A percentile compares a stretch with the other conserved stretches of the same genome.
These are phyloP conservation scores for Sugiyamaella sp. DNA, from an alignment of 1,139 yeast species.

Conservation along the genomic window DNA sequence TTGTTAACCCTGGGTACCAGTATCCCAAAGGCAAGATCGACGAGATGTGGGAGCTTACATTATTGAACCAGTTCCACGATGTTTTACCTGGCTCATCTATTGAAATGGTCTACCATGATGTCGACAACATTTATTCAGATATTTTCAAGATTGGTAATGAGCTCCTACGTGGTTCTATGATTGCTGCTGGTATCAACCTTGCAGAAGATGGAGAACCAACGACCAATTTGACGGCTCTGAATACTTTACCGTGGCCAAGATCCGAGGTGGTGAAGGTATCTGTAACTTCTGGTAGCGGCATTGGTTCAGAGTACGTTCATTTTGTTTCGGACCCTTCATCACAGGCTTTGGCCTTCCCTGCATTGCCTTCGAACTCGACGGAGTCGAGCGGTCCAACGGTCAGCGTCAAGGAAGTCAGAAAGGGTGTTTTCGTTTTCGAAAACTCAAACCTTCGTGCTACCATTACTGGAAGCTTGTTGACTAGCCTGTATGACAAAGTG, in stretches of 20 bases:
- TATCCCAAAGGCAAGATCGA: constrained; percentile 75
- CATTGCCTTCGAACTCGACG: constrained; percentile 19
- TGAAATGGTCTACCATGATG: constrained; percentile 93
- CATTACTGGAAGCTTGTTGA: constrained; percentile 62
- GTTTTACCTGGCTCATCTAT: constrained; percentile 97
- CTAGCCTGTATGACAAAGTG: constrained; percentile 62
- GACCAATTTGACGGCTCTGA: constrained; percentile 43
- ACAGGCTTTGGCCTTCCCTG: constrained; percentile 29
- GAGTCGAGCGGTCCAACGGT: constrained; percentile 15
- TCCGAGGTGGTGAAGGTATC: constrained; percentile 53
- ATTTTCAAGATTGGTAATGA: constrained; percentile 57
- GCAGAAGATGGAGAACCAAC: constrained; percentile 13
- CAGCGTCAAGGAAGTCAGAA: constrained; percentile 44
- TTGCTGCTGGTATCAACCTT: constrained; percentile 12
- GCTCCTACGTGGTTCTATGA: constrained; percentile 54
- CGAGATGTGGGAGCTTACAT: constrained; percentile 80
- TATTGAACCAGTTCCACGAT: constrained; percentile 94
- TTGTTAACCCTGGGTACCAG: constrained; percentile 53
- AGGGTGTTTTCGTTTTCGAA: constrained; percentile 51
- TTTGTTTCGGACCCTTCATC: constrained; percentile 18
- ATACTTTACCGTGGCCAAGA: constrained; percentile 73
- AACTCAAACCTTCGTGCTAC: constrained; percentile 64
- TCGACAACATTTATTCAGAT: constrained; percentile 68
- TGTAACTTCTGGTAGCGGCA: constrained; percentile 16
- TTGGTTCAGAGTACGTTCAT: constrained; percentile 21